Conservation (phyloP, 345 rosid species). For the Chamaenerion angustifolium region DNA sequence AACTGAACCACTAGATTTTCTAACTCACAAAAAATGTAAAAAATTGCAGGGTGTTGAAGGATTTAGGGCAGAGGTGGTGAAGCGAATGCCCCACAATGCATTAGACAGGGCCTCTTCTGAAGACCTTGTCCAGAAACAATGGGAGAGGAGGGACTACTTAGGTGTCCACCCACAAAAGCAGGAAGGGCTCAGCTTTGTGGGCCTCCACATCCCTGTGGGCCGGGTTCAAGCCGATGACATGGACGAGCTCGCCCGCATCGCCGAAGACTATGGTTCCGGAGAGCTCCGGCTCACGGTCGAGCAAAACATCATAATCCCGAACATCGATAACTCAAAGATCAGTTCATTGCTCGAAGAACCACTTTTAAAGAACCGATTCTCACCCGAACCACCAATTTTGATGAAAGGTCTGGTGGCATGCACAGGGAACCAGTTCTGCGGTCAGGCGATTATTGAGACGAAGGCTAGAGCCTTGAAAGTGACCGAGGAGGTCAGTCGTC, state of each 20-base stretch:
- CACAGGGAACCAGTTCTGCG: slow-evolving; percentile 88
- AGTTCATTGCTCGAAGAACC: slow-evolving; percentile 59
- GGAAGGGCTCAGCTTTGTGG: slow-evolving; percentile 68
- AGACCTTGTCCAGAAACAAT: slow-evolving; percentile 56
- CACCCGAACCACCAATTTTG: slow-evolving; percentile 63
- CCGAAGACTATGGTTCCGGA: slow-evolving; percentile 67
- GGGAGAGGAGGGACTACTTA: slow-evolving; percentile 73
- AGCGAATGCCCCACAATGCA: slow-evolving; percentile 50
- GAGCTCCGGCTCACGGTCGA: slow-evolving; percentile 90
- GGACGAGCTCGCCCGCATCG: slow-evolving; percentile 70
- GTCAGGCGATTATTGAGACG: slow-evolving; percentile 91
- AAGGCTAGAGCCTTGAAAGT: slow-evolving; percentile 79
- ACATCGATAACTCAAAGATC: slow-evolving; percentile 55
- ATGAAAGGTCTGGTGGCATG: slow-evolving; percentile 88
- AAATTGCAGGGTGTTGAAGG: slow-evolving; percentile 68
- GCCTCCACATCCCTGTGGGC: slow-evolving; percentile 83
- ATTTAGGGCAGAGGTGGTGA: slow-evolving; percentile 61
- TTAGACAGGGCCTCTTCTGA: slow-evolving; percentile 55
- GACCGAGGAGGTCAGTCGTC: slow-evolving; percentile 70
- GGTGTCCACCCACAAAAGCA: slow-evolving; percentile 89
- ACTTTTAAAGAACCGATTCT: slow-evolving; percentile 37
- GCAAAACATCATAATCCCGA: slow-evolving; percentile 82
- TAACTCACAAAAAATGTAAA: neutral
- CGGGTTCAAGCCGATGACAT: slow-evolving; percentile 84
- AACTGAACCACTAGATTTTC: neutral